Conservation (phyloP, 768 basidiomycete genomes). For the Galerina marginata region DNA sequence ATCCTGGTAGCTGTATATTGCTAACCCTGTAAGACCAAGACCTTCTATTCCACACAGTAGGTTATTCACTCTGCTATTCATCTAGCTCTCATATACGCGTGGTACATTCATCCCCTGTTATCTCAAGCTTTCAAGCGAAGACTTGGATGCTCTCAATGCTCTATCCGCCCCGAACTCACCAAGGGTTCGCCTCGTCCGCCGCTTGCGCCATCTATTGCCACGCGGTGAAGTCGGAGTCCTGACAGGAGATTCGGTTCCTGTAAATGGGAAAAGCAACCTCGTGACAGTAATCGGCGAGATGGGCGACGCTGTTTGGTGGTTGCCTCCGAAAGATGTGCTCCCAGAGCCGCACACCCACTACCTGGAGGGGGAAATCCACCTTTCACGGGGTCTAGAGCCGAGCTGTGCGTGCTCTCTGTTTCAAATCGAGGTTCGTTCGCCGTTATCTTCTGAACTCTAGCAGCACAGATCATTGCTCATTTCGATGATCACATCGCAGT, state of each 20-base stretch:
- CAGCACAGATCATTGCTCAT: not conserved
- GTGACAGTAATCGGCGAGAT: not conserved
- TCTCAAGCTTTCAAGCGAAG: constrained; percentile 21
- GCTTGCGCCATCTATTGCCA: constrained; percentile 13
- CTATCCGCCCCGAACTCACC: constrained; percentile 18
- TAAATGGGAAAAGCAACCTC: not conserved
- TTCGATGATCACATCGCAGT: not conserved
- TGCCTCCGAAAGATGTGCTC: constrained; percentile 1
- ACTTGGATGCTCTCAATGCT: constrained; percentile 20
- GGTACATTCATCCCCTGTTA: constrained; percentile 32
- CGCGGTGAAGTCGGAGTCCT: not conserved
- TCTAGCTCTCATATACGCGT: constrained; percentile 29
- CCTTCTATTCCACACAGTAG: not conserved
- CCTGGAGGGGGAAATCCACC: constrained; percentile 20
- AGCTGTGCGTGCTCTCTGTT: constrained; percentile 8
- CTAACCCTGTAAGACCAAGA: constrained; percentile 19
- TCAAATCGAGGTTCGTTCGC: constrained; percentile 6
- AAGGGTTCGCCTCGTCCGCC: constrained; percentile 17
- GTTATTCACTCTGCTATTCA: not conserved
- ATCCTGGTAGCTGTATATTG: constrained; percentile 21
- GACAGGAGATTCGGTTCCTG: not conserved
- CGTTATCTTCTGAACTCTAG: not conserved
- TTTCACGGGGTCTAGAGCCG: constrained; percentile 9
- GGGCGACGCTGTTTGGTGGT: constrained; percentile 14
- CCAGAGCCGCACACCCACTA: not conserved